These are phyloP conservation scores for Nemania diffusa DNA, from an alignment of 2,329 filamentous ascomycete genomes.

Conservation along the genomic window DNA sequence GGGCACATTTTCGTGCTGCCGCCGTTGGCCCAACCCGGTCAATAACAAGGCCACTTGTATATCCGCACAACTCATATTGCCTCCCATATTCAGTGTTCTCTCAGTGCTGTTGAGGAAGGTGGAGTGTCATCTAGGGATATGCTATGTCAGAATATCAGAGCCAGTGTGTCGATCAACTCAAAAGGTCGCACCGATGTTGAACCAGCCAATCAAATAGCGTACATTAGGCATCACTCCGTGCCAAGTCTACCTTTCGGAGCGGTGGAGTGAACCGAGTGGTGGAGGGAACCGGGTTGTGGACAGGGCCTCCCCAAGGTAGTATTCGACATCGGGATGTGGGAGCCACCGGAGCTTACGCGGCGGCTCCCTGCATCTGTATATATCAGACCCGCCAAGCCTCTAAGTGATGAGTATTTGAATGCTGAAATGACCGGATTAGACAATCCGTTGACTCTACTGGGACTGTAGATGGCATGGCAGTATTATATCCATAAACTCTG, in stretches of 20 bases:
- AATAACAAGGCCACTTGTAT: constrained; percentile 1
- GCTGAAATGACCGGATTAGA: not conserved
- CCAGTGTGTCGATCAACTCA: constrained; percentile 12
- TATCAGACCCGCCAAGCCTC: constrained; percentile 19
- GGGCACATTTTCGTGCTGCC: not conserved
- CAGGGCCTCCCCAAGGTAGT: constrained; percentile 12
- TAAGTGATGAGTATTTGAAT: not conserved
- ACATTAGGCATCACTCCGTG: constrained; percentile 25
- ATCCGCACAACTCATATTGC: constrained; percentile 3
- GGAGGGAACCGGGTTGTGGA: not conserved
- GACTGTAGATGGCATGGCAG: not conserved
- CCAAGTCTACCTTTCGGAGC: constrained; percentile 9
- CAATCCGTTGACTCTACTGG: not conserved
- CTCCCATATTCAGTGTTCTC: constrained; percentile 8
- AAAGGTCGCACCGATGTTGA: too few relatives aligned
- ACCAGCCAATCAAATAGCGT: constrained; percentile 21
- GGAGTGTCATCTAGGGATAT: constrained; percentile 3
- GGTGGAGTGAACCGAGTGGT: too few relatives aligned
- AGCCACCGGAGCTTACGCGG: constrained; percentile 26
- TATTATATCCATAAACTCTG: not conserved
- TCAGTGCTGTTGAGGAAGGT: constrained; percentile 16
- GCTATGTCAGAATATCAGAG: not conserved
- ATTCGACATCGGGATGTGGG: constrained; percentile 25
- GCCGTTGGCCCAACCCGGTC: constrained; percentile 10
- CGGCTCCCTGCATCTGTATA: constrained; percentile 24